These are phyloP conservation scores for Pseudoscleropodium purum DNA, from an alignment of 225 moss, liverwort and hornwort species.

Conservation along the genomic window DNA sequence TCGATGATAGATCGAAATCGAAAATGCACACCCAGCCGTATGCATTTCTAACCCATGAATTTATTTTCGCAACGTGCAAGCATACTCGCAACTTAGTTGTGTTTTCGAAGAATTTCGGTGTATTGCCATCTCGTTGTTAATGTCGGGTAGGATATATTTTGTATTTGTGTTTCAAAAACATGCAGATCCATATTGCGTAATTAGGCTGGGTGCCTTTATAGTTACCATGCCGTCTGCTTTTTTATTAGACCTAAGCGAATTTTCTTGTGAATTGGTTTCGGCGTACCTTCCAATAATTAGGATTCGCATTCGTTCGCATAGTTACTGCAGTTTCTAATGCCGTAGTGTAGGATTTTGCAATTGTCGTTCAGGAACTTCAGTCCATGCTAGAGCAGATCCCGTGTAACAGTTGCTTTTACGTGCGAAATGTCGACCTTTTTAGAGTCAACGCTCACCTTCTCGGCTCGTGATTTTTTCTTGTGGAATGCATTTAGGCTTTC, in stretches of 20 bases:
- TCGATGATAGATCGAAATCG: background rate
- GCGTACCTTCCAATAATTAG: background rate
- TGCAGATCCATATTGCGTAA: background rate
- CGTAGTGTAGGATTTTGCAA: no score
- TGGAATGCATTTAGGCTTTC: background rate
- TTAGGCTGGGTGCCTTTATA: background rate
- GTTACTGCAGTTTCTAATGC: background rate
- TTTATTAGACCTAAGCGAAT: background rate
- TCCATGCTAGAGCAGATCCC: background rate
- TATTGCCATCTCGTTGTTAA: background rate
- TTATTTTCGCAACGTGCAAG: background rate
- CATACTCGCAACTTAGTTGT: background rate
- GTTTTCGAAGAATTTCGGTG: background rate
- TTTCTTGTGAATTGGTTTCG: background rate
- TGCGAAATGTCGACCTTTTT: background rate
- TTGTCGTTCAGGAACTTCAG: background rate
- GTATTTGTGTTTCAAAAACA: background rate
- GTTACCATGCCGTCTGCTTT: background rate
- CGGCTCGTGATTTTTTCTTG: background rate
- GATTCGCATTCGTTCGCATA: background rate
- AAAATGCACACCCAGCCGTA: background rate
- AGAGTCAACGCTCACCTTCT: background rate
- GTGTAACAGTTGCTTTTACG: no score
- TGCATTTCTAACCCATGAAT: background rate
- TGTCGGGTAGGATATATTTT: no score